Base-by-base conservation (phyloP, 805 yeast species). In the Maudiozyma saulgeensis region DNA sequence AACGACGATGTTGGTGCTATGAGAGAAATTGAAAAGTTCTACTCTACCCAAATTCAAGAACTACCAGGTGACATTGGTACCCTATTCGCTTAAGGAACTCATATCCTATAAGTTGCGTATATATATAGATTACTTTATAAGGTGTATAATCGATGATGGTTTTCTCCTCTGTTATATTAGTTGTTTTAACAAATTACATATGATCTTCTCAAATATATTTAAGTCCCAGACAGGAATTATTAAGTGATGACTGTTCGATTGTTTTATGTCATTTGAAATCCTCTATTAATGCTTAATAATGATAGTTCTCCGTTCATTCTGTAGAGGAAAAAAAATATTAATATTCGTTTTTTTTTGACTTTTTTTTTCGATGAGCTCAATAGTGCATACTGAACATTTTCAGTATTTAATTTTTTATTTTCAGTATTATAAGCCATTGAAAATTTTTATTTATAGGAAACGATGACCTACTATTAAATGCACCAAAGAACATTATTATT, bases 11-110 rank as follows among this genome's bases (percentile, higher is more conserved):
- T 76, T 56, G 78, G 75, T 48, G 79, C 77, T 66, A 76, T 91
- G 75, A 78, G 81, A 66, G 96, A 82, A 57, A 72, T 85, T 56
- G 89, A 84, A 65, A 74, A 73, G 66, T 80, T 79, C 75, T 86
- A 86, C 74, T 77, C 83, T 50, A 82, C 82, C 50, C 83, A 79
- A 68, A 82, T 85, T 58, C 79, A 76, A 57, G 91, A 84, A 69
- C 78, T 85, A 81, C 95, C 95, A 56, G 81, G 82, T 57, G 80
- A 84, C 70, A 74, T 88, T 57, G 79, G 71, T 66, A 81, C 81
- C 55, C 59, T 67, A 56, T 66, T 64, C 47, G 50, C 52, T 46
- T 55, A 55, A 52, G 45, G 47, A 32, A 44, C 18, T 46, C 42
- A 19, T 39, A 9, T 19, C 21, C 21, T 39, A 39, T 23, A 39